These are phyloP conservation scores for Bruguiera sexangula DNA, from an alignment of 345 rosid genomes.

Conservation along the genomic window DNA sequence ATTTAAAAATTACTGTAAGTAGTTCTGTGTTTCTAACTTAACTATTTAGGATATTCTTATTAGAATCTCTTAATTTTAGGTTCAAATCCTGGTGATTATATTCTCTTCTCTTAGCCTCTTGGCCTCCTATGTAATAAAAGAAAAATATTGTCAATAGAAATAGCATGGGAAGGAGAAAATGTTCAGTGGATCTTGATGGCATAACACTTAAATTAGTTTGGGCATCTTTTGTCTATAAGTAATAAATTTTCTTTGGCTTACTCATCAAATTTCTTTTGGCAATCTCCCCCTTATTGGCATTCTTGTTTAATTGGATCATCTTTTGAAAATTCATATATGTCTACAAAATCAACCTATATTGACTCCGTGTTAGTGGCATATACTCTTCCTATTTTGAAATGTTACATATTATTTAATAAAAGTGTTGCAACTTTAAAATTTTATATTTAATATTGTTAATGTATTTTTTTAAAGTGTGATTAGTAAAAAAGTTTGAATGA, in stretches of 20 bases:
- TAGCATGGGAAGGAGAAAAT: slow-evolving; percentile 57
- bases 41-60: too few relatives aligned
- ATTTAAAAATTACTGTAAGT: slow-evolving; percentile 18
- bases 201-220: background rate
- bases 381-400: slow-evolving; percentile 1
- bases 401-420: background rate
- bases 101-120: too few relatives aligned
- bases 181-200: background rate
- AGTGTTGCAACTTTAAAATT: background rate
- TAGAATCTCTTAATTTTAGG: too few relatives aligned
- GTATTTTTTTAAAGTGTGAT: too few relatives aligned
- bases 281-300: background rate
- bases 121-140: background rate
- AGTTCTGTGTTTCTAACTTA: background rate
- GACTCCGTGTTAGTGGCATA: background rate
- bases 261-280: background rate
- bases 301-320: background rate
- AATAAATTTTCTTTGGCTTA: background rate
- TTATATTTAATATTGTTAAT: too few relatives aligned
- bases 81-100: too few relatives aligned
- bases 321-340: background rate
- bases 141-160: slow-evolving; percentile 28
- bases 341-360: background rate
- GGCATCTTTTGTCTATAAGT: background rate
- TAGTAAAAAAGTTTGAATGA: too few relatives aligned